A percentile compares a stretch with the other conserved stretches of the same genome.
phyloP scores from a whole-genome alignment of 495 filamentous ascomycete genomes.

The Astrothelium subdiscretum region DNA sequence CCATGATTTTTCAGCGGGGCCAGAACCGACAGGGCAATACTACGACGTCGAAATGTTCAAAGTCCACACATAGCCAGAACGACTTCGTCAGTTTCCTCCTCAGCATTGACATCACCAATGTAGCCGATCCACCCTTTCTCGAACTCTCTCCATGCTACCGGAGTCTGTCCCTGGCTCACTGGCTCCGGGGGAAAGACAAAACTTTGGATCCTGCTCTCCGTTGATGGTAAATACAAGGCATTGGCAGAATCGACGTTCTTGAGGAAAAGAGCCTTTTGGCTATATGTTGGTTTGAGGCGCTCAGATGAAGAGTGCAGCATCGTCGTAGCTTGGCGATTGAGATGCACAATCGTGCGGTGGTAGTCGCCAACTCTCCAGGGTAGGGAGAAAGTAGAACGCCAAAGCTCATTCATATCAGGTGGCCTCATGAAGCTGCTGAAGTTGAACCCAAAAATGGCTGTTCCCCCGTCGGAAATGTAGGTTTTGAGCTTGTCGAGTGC shows the following conservation, averaged over 20 bases:
- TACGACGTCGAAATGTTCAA: no score
- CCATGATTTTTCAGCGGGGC: no score
- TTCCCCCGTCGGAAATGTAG: not conserved
- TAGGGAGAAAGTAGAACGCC: not conserved
- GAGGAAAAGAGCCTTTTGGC: not conserved
- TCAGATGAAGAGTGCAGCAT: not conserved
- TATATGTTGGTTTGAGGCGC: not conserved
- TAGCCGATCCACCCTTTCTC: not conserved
- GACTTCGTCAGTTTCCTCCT: not conserved
- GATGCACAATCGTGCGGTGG: not conserved
- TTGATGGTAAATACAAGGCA: not conserved
- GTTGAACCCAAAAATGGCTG: not conserved
- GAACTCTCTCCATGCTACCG: not conserved
- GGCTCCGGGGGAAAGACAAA: not conserved
- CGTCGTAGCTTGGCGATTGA: not conserved
- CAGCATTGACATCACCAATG: not conserved
- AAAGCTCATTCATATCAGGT: not conserved
- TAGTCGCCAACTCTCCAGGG: not conserved
- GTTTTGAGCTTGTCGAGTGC: not conserved
- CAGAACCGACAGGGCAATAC: no score
- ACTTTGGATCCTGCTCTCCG: not conserved
- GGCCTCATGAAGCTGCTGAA: constrained; percentile 1
- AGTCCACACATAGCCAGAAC: not conserved
- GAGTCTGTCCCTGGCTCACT: not conserved
- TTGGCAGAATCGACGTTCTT: not conserved